These are phyloP conservation scores for Nitzschia sp. DNA, from an alignment of 108 stramenopile genomes.

Conservation along the genomic window DNA sequence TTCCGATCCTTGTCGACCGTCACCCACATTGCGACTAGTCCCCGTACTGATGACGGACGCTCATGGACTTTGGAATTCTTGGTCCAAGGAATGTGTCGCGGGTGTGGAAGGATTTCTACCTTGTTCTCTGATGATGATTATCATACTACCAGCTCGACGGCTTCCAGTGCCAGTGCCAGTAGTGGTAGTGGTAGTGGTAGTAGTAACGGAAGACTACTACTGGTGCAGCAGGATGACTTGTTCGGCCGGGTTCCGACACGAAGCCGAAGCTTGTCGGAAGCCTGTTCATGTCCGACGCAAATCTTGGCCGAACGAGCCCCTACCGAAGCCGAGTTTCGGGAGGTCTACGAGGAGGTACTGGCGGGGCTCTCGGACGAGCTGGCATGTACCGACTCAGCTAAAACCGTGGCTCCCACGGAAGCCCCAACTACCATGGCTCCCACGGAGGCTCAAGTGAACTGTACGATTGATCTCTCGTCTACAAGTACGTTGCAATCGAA, in stretches of 20 bases:
- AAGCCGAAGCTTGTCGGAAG: conserved; percentile 1
- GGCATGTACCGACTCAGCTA: not conserved
- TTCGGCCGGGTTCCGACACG: not conserved
- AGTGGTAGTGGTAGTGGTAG: no score
- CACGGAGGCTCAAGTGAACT: not conserved
- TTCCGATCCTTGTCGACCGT: conserved; percentile 5
- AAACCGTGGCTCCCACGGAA: not conserved
- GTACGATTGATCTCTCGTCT: not conserved
- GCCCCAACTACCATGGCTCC: not conserved
- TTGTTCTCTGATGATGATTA: not conserved
- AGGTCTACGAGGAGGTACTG: not conserved
- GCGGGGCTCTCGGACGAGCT: conserved; percentile 1
- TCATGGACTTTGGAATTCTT: not conserved
- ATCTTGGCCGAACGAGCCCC: conserved; percentile 4
- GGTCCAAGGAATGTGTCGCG: not conserved
- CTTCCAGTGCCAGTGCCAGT: no score
- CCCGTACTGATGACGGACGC: not conserved
- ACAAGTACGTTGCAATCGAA: not conserved
- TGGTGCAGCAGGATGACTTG: not conserved
- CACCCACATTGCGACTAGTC: not conserved
- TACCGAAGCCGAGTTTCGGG: not conserved
- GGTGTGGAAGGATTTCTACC: not conserved
- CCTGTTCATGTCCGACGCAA: not conserved
- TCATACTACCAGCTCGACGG: not conserved
- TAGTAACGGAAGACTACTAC: no score